Evolutionary conservation across 2,329 filamentous ascomycete species (phyloP), one percentile per base, ranked within the genome.

Genomic region (Penicillium sp.): DNA sequence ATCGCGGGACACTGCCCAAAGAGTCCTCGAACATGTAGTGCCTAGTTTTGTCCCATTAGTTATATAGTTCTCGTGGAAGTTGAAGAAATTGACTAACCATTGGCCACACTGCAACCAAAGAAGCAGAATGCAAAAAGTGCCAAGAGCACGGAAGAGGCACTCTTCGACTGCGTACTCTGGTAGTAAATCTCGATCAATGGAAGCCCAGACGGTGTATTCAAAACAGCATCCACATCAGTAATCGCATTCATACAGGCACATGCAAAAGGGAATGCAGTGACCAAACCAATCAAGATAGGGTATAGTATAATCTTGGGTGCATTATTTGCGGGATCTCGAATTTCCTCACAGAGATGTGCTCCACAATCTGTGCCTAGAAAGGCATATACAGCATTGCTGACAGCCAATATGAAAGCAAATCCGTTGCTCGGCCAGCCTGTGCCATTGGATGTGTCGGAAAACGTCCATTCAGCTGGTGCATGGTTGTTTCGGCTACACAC

Each of bases 111-210:
- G 17, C 51, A 53, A 7, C 45, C 51, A 18, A 53, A 53, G 15
- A 53, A 53, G 21, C 46, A 53, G 13, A 53, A 41, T 10, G 51
- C 45, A 42, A 53, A 53, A 9, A 42, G n/a, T 26, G 45, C 39
- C 40, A 53, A 15, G 5, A 49, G 40, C 12, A 49, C 17, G 4
- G 45, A 26, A 9, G 51, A 26, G 10, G 45, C 45, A 21, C 18
- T 33, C 26, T 45, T 49, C 9, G 45, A 49, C n/a, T 43, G 13
- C 4, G 51, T 53, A n/a, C 40, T 36, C 24, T 53, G 51, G 27
- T 49, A 53, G 27, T 53, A 53, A n/a, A 53, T 49, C 20, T 53
- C 45, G 13, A 53, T 45, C 33, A 53, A 30, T 12, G 51, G 51
- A n/a, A 53, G 20, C 4, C 41, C 46, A 36, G 32, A 33, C 2